Conservation (phyloP, 768 basidiomycete genomes). For the Boletus rufocinnamomeus region DNA sequence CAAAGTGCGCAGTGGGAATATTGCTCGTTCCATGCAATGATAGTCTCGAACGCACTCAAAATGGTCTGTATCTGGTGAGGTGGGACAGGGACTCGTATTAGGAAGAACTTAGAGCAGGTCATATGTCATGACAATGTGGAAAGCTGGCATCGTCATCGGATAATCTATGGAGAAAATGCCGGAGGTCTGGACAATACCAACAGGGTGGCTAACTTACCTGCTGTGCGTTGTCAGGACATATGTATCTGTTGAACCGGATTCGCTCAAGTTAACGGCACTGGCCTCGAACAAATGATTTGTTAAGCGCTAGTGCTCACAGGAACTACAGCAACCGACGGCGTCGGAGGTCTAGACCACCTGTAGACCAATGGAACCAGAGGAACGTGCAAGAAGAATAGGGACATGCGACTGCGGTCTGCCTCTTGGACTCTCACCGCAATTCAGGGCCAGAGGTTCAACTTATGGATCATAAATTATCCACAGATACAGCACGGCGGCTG, state of each 20-base stretch:
- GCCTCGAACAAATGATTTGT: slow-evolving; percentile 14
- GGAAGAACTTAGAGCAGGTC: not conserved
- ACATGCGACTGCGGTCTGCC: not conserved
- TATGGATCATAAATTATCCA: not conserved
- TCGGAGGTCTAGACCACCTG: slow-evolving; percentile 14
- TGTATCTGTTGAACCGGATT: not conserved
- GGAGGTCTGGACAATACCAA: slow-evolving; percentile 15
- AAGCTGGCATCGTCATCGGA: not conserved
- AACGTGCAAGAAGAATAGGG: not conserved
- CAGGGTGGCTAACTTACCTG: slow-evolving; percentile 4
- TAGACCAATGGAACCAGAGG: not conserved
- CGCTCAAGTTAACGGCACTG: not conserved
- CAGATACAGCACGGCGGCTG: not conserved
- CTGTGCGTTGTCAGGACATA: not conserved
- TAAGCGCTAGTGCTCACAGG: slow-evolving; percentile 2
- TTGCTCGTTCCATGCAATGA: not conserved
- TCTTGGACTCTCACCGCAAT: not conserved
- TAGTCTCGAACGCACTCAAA: slow-evolving; percentile 4
- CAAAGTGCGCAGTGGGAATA: not conserved
- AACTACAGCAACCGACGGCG: not conserved
- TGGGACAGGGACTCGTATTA: not conserved
- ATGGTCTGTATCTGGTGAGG: not conserved
- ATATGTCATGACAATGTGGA: not conserved
- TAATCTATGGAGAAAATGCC: no score
- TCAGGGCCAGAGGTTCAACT: not conserved